Conservation (phyloP, 345 rosid species). For the Euphorbia pulcherrima region DNA sequence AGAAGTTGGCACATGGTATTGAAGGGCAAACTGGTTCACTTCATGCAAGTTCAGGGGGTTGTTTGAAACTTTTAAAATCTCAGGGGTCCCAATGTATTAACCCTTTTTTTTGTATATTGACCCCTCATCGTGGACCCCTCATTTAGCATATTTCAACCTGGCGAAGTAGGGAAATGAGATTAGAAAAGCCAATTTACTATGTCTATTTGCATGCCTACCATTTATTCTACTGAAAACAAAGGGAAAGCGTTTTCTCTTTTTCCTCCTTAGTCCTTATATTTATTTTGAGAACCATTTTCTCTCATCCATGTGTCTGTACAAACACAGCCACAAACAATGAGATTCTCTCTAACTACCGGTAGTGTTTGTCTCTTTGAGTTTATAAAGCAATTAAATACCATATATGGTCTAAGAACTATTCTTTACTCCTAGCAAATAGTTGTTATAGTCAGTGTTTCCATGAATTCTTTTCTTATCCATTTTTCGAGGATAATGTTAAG, state of each 20-base stretch:
- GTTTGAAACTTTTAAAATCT: too few relatives aligned
- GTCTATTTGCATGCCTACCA: not conserved
- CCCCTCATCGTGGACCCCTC: too few relatives aligned
- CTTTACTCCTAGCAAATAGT: not conserved
- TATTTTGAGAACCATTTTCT: not conserved
- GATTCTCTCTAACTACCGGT: not conserved
- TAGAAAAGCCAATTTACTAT: not conserved
- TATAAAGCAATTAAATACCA: not conserved
- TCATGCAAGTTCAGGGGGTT: too few relatives aligned
- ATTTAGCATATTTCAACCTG: not conserved
- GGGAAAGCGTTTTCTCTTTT: too few relatives aligned
- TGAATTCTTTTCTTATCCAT: not conserved
- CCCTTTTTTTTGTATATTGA: not conserved
- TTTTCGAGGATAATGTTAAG: not conserved
- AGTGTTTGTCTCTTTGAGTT: not conserved
- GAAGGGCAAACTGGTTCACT: too few relatives aligned
- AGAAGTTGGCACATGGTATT: too few relatives aligned
- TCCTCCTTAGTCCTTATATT: too few relatives aligned
- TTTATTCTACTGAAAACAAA: too few relatives aligned
- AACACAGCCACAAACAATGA: not conserved
- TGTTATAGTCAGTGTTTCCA: not conserved
- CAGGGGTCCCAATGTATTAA: too few relatives aligned
- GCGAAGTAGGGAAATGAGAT: too few relatives aligned
- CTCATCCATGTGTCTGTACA: not conserved
- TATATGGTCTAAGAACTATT: not conserved